phyloP scores from a whole-genome alignment of 768 basidiomycete species.

The Boletus speciosus region DNA sequence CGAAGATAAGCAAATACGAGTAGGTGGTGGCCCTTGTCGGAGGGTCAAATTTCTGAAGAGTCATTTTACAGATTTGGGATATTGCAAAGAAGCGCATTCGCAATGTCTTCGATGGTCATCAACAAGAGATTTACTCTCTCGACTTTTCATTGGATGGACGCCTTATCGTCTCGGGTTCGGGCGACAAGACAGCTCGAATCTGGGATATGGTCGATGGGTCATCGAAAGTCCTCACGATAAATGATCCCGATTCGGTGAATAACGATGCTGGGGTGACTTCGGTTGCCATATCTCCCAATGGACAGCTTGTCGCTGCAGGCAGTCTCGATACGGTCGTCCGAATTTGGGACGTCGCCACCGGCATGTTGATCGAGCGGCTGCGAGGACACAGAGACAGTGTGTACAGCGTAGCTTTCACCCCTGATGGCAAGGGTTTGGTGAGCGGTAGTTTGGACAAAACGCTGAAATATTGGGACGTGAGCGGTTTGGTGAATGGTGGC shows the following conservation, averaged over 20 bases:
- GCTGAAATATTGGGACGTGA: conserved; percentile 82
- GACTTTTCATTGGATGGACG: conserved; percentile 87
- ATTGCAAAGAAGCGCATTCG: conserved; percentile 77
- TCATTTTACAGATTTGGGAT: conserved; percentile 78
- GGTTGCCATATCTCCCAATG: conserved; percentile 76
- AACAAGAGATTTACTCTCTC: conserved; percentile 91
- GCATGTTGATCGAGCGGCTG: conserved; percentile 65
- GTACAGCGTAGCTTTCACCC: conserved; percentile 89
- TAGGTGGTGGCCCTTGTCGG: conserved; percentile 35
- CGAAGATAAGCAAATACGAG: conserved; percentile 90
- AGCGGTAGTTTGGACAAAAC: conserved; percentile 91
- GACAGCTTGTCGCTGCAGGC: conserved; percentile 62
- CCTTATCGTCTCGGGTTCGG: conserved; percentile 85
- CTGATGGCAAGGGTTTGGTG: conserved; percentile 83
- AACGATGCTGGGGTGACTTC: conserved; percentile 70
- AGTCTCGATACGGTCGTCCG: conserved; percentile 73
- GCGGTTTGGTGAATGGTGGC: conserved; percentile 28
- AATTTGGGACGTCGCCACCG: conserved; percentile 74
- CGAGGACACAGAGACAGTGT: conserved; percentile 82
- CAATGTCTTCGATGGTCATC: conserved; percentile 82
- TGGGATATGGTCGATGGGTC: conserved; percentile 53
- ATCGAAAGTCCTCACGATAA: conserved; percentile 36
- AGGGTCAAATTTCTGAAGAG: conserved; percentile 2
- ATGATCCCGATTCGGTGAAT: conserved; percentile 48
- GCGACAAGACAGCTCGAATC: conserved; percentile 67